Conservation (phyloP, 371 early-diverging fungal species). For the Batkoa obscura region DNA sequence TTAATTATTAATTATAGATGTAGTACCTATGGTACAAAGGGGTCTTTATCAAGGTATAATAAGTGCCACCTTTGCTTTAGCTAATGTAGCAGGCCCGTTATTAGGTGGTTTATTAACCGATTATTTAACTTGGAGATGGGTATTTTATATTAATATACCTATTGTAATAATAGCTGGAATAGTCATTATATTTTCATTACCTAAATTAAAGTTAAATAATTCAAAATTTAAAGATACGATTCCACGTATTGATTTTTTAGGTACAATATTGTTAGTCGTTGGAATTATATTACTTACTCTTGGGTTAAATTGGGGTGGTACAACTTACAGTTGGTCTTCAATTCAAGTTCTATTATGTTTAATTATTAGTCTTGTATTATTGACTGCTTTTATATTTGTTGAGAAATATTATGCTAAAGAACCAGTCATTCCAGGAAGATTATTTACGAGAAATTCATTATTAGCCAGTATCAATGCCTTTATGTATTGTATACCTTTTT, state of each 20-base stretch:
- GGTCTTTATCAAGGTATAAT: neutral
- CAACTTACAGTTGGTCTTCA: slow-evolving; percentile 41
- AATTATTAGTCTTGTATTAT: slow-evolving; percentile 42
- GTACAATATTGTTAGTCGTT: neutral
- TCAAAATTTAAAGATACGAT: slow-evolving; percentile 23
- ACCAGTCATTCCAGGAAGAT: slow-evolving; percentile 32
- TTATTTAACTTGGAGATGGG: slow-evolving; percentile 22
- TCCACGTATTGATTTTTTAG: slow-evolving; percentile 7
- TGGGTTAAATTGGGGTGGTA: slow-evolving; percentile 11
- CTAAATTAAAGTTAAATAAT: neutral
- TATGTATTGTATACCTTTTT: slow-evolving; percentile 47
- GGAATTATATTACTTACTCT: neutral
- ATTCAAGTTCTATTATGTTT: slow-evolving; percentile 28
- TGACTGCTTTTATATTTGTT: slow-evolving; percentile 34
- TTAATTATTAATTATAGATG: no score
- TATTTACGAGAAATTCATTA: slow-evolving; percentile 20
- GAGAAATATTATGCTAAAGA: slow-evolving; percentile 25
- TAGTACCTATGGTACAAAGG: neutral
- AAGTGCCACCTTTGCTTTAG: slow-evolving; percentile 16
- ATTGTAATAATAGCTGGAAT: slow-evolving; percentile 9
- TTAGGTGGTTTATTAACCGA: slow-evolving; percentile 27
- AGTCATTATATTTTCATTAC: no score
- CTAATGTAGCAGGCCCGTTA: slow-evolving; percentile 22
- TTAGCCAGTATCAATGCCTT: slow-evolving; percentile 18
- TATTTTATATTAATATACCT: slow-evolving; percentile 23